Evolutionary conservation across 768 basidiomycete species (phyloP).

Genomic region (Hericium alpestre): DNA sequence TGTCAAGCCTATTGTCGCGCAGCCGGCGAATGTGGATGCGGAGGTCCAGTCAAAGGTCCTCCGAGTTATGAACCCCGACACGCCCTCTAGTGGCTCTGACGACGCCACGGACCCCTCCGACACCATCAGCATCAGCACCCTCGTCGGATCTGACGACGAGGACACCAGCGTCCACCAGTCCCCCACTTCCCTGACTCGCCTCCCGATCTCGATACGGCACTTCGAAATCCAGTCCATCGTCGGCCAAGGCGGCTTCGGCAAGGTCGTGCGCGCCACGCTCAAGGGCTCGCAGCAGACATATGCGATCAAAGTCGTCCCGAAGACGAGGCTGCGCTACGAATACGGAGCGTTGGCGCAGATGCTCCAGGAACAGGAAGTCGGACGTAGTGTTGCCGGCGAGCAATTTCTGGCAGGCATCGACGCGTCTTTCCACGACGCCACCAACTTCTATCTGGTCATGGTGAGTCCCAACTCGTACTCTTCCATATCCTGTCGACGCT

Average conservation of each 20-base stretch:
- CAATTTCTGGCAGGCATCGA: constrained; percentile 13
- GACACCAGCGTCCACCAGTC: too few species aligned
- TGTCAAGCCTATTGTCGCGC: too few species aligned
- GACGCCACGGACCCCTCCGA: too few species aligned
- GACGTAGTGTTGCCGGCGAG: constrained; percentile 4
- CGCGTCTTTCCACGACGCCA: constrained; percentile 16
- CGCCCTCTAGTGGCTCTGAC: too few species aligned
- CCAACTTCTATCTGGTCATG: constrained; percentile 16
- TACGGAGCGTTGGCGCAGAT: neutral
- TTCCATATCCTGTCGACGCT: neutral
- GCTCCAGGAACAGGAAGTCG: constrained; percentile 4
- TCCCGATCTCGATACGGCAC: neutral
- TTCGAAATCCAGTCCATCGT: neutral
- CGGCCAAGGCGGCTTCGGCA: constrained; percentile 8
- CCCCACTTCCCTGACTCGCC: too few species aligned
- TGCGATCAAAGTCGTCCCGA: constrained; percentile 16
- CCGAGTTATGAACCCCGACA: too few species aligned
- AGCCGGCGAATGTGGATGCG: too few species aligned
- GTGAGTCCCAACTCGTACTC: constrained; percentile 4
- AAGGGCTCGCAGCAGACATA: constrained; percentile 7
- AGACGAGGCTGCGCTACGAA: neutral
- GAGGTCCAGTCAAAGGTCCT: too few species aligned
- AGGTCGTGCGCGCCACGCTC: constrained; percentile 14
- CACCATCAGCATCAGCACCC: too few species aligned
- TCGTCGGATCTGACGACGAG: too few species aligned